Conservation (phyloP, 1,284 basidiomycete genomes). For the Ustilago lituana region DNA sequence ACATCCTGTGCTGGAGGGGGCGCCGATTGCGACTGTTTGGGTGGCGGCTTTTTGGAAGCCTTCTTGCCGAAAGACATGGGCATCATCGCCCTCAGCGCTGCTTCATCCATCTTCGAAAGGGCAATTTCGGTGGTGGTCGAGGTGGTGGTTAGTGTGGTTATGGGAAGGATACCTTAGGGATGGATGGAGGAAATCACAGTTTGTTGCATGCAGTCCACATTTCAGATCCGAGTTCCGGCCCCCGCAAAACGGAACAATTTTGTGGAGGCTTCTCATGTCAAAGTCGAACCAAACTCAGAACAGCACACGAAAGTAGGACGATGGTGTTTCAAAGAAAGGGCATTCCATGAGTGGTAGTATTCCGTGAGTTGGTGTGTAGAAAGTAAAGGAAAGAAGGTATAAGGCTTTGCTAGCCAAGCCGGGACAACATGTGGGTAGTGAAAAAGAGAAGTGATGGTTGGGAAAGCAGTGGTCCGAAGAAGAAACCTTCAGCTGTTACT, state of each 20-base stretch:
- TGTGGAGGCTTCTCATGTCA: constrained; percentile 6
- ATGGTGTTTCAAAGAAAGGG: not conserved
- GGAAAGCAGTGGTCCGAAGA: too few species aligned
- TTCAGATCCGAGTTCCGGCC: constrained; percentile 6
- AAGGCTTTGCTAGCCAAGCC: not conserved
- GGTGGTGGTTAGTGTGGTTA: not conserved
- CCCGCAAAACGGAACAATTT: not conserved
- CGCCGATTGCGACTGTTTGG: too few species aligned
- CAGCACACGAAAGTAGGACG: too few species aligned
- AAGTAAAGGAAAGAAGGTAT: not conserved
- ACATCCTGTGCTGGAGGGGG: too few species aligned
- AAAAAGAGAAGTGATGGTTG: too few species aligned
- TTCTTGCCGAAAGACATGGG: constrained; percentile 56
- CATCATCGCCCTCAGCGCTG: constrained; percentile 63
- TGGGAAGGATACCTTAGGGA: not conserved
- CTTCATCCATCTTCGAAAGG: constrained; percentile 58
- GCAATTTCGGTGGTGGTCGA: not conserved
- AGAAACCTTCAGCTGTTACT: not conserved
- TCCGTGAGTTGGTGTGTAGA: not conserved
- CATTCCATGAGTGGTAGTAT: not conserved
- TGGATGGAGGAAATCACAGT: too few species aligned
- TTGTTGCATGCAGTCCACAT: too few species aligned
- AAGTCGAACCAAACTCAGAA: too few species aligned
- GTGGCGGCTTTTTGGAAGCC: constrained; percentile 1
- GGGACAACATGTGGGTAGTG: too few species aligned